Conservation (phyloP, 495 filamentous ascomycete genomes). For the Neurospora sp. region DNA sequence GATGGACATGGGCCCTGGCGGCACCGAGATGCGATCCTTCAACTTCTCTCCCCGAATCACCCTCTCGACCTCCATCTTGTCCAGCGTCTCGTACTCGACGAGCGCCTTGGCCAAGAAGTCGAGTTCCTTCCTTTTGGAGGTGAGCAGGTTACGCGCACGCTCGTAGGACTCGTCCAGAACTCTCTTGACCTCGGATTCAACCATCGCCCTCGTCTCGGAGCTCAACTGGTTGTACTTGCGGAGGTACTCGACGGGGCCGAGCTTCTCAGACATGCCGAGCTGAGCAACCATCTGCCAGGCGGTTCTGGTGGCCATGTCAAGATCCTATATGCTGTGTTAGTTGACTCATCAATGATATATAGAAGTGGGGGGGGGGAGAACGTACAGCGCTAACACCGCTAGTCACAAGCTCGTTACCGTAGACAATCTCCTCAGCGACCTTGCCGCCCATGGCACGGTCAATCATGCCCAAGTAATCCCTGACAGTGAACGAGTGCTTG, state of each 20-base stretch:
- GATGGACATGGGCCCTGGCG: constrained; percentile 37
- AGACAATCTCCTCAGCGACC: constrained; percentile 88
- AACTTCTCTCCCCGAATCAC: constrained; percentile 79
- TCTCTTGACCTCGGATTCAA: constrained; percentile 77
- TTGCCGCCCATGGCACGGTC: constrained; percentile 85
- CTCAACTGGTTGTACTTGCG: constrained; percentile 73
- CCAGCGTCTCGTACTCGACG: constrained; percentile 87
- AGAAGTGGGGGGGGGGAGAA: constrained; percentile 7
- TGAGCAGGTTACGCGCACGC: constrained; percentile 64
- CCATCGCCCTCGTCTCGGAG: constrained; percentile 68
- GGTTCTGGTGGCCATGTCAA: constrained; percentile 63
- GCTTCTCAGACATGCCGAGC: constrained; percentile 77
- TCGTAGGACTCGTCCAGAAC: constrained; percentile 71
- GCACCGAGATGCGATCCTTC: constrained; percentile 37
- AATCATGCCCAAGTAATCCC: constrained; percentile 63
- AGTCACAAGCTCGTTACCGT: constrained; percentile 76
- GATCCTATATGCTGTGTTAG: constrained; percentile 49
- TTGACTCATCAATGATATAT: background rate
- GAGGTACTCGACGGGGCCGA: constrained; percentile 82
- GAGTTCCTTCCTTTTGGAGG: constrained; percentile 64
- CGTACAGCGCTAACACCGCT: constrained; percentile 68
- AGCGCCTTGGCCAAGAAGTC: constrained; percentile 80
- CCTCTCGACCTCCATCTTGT: constrained; percentile 78
- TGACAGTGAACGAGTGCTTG: constrained; percentile 66
- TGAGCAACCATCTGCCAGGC: constrained; percentile 80